Evolutionary conservation across 139 green algal species (phyloP).

Genomic region (Zygnema circumcarinatum): DNA sequence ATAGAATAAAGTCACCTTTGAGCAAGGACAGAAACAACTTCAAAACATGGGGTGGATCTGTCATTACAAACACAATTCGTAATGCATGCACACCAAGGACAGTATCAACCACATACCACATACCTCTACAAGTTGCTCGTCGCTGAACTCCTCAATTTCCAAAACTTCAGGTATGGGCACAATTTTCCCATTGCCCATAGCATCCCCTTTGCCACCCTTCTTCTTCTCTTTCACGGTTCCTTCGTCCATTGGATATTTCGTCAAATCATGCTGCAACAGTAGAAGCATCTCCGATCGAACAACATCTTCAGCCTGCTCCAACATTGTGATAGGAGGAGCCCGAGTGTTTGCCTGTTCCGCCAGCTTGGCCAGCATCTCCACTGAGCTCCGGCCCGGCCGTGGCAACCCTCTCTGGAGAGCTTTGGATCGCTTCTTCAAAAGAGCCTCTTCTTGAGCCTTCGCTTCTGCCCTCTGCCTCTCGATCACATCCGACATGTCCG

Average conservation of each 20-base stretch:
- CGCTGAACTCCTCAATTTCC: conserved; percentile 41
- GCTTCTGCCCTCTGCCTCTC: conserved; percentile 63
- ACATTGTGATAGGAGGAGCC: conserved; percentile 4
- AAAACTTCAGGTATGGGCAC: background rate
- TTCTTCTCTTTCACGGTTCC: conserved; percentile 41
- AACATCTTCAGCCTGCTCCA: conserved; percentile 75
- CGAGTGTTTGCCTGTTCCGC: background rate
- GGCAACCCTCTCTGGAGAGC: conserved; percentile 34
- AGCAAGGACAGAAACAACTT: too few relatives aligned
- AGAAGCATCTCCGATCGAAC: conserved; percentile 72
- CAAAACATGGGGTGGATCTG: background rate
- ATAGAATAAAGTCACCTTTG: background rate
- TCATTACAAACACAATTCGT: background rate
- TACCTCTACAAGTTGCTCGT: conserved; percentile 34
- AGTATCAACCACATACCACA: background rate
- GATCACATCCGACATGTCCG: conserved; percentile 82
- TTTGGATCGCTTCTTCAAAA: conserved; percentile 45
- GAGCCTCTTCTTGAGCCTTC: conserved; percentile 68
- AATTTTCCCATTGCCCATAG: background rate
- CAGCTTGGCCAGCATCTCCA: background rate
- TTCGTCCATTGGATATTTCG: conserved; percentile 68
- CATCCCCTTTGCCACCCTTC: background rate
- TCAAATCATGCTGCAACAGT: conserved; percentile 76
- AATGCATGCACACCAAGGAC: background rate
- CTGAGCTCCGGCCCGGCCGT: background rate